Evolutionary conservation across 768 basidiomycete genomes (phyloP).

Genomic region (Hortiboletus campestris): DNA sequence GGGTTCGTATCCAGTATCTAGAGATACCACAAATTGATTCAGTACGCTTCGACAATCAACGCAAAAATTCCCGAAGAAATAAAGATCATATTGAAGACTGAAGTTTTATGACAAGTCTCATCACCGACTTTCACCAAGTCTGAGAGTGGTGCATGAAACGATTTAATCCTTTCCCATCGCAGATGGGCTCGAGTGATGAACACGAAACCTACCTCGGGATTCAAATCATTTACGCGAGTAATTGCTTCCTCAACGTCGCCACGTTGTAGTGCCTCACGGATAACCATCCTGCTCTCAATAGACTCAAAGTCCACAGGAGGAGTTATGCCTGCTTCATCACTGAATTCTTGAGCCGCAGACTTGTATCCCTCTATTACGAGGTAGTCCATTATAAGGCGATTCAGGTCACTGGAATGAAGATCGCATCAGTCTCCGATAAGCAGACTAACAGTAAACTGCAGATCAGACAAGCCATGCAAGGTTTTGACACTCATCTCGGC

Average conservation of each 20-base stretch:
- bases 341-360: constrained; percentile 92
- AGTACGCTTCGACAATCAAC: constrained; percentile 8
- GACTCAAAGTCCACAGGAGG: constrained; percentile 85
- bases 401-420: constrained; percentile 71
- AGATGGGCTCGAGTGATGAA: not conserved
- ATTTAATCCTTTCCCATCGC: constrained; percentile 70
- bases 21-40: constrained; percentile 20
- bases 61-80: not conserved
- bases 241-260: constrained; percentile 97
- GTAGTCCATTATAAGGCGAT: constrained; percentile 94
- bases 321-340: constrained; percentile 76
- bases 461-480: constrained; percentile 91
- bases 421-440: constrained; percentile 19
- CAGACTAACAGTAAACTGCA: constrained; percentile 22
- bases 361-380: constrained; percentile 98
- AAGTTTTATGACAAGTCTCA: constrained; percentile 79
- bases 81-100: constrained; percentile 93
- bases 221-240: constrained; percentile 90
- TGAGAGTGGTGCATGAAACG: constrained; percentile 99
- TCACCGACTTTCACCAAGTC: constrained; percentile 74
- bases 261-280: constrained; percentile 89
- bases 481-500: constrained; percentile 60
- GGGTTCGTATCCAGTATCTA: constrained; percentile 98
- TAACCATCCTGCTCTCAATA: constrained; percentile 92
- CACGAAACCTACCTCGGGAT: constrained; percentile 81